phyloP scores from a whole-genome alignment of 345 rosid species.

The Carallia brachiata region DNA sequence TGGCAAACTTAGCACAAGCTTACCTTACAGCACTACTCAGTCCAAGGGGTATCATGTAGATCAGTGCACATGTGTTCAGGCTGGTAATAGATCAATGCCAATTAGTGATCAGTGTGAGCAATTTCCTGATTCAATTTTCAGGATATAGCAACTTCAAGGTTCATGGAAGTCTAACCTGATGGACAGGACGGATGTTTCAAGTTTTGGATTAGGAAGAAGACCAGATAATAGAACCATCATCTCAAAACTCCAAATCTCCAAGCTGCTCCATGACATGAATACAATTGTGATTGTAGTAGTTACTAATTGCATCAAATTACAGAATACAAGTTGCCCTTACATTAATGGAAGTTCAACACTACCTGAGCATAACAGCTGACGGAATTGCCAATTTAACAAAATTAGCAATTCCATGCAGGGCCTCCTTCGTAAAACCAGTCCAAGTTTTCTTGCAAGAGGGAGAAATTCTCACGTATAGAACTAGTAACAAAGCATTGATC shows the following conservation, averaged over 20 bases:
- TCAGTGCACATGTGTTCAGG: constrained; percentile 17
- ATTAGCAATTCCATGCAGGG: constrained; percentile 15
- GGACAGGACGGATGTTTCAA: constrained; percentile 47
- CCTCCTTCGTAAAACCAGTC: constrained; percentile 39
- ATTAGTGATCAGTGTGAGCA: not conserved
- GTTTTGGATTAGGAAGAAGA: constrained; percentile 44
- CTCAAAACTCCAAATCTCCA: constrained; percentile 47
- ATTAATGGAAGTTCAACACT: not conserved
- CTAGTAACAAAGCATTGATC: constrained; percentile 31
- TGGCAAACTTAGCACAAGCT: not conserved
- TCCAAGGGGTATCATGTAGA: constrained; percentile 28
- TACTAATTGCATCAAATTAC: not conserved
- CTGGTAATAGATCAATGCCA: constrained; percentile 17
- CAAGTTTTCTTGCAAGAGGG: constrained; percentile 37
- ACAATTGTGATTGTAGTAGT: no score
- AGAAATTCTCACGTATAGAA: constrained; percentile 29
- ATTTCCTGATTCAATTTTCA: not conserved
- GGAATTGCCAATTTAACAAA: constrained; percentile 41
- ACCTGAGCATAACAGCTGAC: constrained; percentile 50
- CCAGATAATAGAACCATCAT: constrained; percentile 41
- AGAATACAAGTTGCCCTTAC: not conserved
- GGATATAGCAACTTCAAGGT: not conserved
- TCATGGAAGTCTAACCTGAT: constrained; percentile 28
- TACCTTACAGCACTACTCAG: constrained; percentile 30
- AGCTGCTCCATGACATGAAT: constrained; percentile 22